Percentiles rank a stretch among this genome's conserved stretches.
These are phyloP conservation scores for Fraxinus excelsior DNA, from an alignment of 257 asterid species.

Conservation along the genomic window DNA sequence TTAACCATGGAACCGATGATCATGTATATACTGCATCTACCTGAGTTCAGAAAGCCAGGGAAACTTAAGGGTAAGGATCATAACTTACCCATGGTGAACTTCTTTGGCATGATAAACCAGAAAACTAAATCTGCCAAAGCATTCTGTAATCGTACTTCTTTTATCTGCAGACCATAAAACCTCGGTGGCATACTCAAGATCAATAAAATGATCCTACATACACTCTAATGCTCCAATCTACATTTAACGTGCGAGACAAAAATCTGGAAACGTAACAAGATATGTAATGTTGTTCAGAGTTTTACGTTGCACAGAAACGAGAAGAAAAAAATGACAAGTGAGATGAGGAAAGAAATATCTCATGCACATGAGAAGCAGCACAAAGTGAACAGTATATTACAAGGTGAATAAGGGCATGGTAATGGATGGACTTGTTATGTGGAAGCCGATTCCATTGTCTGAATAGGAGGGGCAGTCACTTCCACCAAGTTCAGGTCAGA, in stretches of 20 bases:
- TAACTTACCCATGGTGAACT: too few species aligned
- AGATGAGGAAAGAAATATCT: background rate
- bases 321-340: background rate
- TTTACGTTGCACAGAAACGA: background rate
- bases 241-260: too few species aligned
- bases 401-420: slow-evolving; percentile 14
- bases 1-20: too few species aligned
- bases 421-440: slow-evolving; percentile 26
- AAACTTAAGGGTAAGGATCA: too few species aligned
- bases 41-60: too few species aligned
- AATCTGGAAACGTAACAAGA: background rate
- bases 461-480: slow-evolving; percentile 72
- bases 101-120: too few species aligned
- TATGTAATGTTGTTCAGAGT: background rate
- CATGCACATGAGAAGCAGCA: background rate
- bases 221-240: background rate
- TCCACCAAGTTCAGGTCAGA: slow-evolving; percentile 46
- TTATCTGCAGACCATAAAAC: background rate
- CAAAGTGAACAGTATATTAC: slow-evolving; percentile 9
- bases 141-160: background rate
- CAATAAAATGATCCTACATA: background rate
- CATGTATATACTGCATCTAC: too few species aligned
- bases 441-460: slow-evolving; percentile 67
- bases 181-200: background rate
- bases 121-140: too few species aligned